Base-by-base conservation (phyloP, 2,329 filamentous ascomycete species). In the Emericellopsis cladophorae region DNA sequence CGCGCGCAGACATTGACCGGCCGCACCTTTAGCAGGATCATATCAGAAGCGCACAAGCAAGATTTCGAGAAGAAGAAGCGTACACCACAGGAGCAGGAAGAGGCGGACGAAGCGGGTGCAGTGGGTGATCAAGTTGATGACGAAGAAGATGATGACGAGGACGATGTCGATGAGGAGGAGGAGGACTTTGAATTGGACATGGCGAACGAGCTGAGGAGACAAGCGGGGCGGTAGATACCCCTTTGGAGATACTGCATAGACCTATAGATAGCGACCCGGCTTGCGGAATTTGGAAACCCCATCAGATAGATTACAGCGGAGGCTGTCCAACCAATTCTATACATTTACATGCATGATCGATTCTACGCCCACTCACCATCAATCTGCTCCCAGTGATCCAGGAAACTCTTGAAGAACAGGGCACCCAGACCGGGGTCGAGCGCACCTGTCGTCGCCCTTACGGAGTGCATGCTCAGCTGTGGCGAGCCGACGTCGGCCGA, bases 381-480 rank as follows among this genome's bases (percentile, higher is more conserved):
- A 34, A 95, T 81, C 53, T 74, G 70, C 67, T 95, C 87, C 68
- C 82, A 96, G 46, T 81, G 67, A 52, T 94, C 86, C 50, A 94
- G 74, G 60, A 95, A 95, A 2, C 81, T 88, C 68, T 86, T 84
- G 66, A 95, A 95, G 49, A 88, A 76, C 62, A 85, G 81, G 15
- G 92, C 84, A 4, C 89, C 90, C 48, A 95, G 64, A 0, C 90
- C 90, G 0, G 90, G 90, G 55, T 96, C 90, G 48, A 89, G 59
- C 31, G 76, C 74, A 3, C 90, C 90, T 0, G 86, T 94, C 0
- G 88, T 95, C 0, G 90, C 90, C 22, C 90, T 74, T 49, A 96
- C 84, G 40, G 79, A 85, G 61, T 96, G 90, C 90, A 96, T 96
- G 54, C 83, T 90, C 51, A 95, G 63, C 65, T 96, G 90, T 5